phyloP scores from a whole-genome alignment of 148 eudicot genomes.

The Spergularia marina region DNA sequence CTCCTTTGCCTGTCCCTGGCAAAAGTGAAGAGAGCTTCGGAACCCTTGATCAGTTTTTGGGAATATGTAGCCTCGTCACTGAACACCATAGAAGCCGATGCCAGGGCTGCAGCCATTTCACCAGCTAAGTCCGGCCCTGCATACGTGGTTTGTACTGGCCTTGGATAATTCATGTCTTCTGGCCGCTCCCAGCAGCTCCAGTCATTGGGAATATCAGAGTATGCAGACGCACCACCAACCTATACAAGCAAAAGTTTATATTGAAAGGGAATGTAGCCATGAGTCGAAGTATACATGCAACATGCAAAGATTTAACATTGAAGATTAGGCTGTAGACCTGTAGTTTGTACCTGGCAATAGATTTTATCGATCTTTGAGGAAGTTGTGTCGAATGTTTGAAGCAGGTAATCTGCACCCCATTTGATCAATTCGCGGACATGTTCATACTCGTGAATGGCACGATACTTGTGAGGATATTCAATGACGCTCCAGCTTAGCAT shows the following conservation, averaged over 20 bases:
- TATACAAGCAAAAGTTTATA: constrained; percentile 2
- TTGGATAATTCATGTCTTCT: constrained; percentile 71
- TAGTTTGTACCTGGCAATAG: constrained; percentile 37
- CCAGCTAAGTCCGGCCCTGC: constrained; percentile 62
- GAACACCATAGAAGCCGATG: constrained; percentile 72
- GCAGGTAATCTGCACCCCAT: constrained; percentile 63
- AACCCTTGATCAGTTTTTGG: constrained; percentile 42
- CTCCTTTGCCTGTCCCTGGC: constrained; percentile 43
- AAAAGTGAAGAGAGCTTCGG: constrained; percentile 48
- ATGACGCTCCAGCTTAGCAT: constrained; percentile 61
- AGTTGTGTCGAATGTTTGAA: constrained; percentile 43
- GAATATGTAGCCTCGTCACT: constrained; percentile 48
- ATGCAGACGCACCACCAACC: constrained; percentile 56
- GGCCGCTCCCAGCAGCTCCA: constrained; percentile 68
- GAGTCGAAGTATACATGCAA: too few species aligned
- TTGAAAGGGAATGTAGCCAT: too few species aligned
- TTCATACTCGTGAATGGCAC: constrained; percentile 42
- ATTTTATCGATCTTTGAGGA: constrained; percentile 42
- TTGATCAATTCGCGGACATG: constrained; percentile 53
- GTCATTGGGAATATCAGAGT: constrained; percentile 45
- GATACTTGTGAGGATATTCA: constrained; percentile 53
- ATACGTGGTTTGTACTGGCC: constrained; percentile 36
- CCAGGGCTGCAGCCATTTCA: constrained; percentile 80
- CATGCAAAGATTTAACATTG: background rate
- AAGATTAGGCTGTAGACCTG: background rate